Percentiles rank a stretch among this genome's conserved stretches.
Conservation (phyloP, 2,329 filamentous ascomycete genomes). For the Stylonectria norvegica region DNA sequence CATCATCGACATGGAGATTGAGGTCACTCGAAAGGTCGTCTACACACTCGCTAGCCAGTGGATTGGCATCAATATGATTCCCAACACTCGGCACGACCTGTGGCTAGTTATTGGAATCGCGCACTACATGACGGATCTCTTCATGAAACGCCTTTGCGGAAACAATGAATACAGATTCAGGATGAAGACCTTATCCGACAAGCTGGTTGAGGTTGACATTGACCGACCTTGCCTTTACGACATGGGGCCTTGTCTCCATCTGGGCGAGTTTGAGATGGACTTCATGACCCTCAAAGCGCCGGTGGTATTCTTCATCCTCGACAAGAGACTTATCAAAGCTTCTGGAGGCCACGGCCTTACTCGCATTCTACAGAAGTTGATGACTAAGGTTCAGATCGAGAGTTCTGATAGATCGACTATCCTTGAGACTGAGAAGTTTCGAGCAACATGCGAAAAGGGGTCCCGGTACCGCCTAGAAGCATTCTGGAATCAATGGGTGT, state of each 20-base stretch:
- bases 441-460: conserved; percentile 80
- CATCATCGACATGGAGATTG: conserved; percentile 80
- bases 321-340: conserved; percentile 84
- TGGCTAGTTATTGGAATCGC: conserved; percentile 90
- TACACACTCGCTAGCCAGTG: conserved; percentile 87
- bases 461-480: conserved; percentile 81
- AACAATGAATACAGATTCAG: conserved; percentile 93
- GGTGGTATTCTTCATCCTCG: conserved; percentile 87
- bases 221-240: conserved; percentile 78
- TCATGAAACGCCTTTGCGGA: conserved; percentile 85
- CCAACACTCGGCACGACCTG: conserved; percentile 73
- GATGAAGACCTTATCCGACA: conserved; percentile 80
- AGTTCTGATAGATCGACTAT: conserved; percentile 63
- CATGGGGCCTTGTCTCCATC: conserved; percentile 70
- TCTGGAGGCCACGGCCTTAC: conserved; percentile 77
- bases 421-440: conserved; percentile 71
- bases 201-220: conserved; percentile 75
- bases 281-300: conserved; percentile 91
- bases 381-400: conserved; percentile 76
- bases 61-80: conserved; percentile 89
- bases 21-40: conserved; percentile 75
- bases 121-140: conserved; percentile 92
- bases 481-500: conserved; percentile 94
- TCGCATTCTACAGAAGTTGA: conserved; percentile 79
- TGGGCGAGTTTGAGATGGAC: conserved; percentile 82